These are phyloP conservation scores for Amylostereum areolatum DNA, from an alignment of 1,284 basidiomycete genomes.

Conservation along the genomic window DNA sequence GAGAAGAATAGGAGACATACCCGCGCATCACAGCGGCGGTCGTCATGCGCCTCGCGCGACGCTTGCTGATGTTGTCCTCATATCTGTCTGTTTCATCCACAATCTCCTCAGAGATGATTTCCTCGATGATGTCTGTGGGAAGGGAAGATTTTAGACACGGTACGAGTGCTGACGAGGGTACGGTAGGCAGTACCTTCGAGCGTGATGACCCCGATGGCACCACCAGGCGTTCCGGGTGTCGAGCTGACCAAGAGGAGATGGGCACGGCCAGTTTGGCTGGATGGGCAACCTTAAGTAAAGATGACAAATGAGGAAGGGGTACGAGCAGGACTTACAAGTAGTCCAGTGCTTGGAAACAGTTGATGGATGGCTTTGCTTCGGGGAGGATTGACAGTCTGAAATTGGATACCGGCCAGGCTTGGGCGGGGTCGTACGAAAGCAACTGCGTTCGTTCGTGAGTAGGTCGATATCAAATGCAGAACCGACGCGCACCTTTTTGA, in stretches of 20 bases:
- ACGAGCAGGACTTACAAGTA: constrained; percentile 58
- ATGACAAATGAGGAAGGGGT: neutral
- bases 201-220: constrained; percentile 79
- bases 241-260: constrained; percentile 86
- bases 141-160: neutral
- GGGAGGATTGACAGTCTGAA: constrained; percentile 83
- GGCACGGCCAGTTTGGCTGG: constrained; percentile 91
- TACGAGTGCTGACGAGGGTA: neutral
- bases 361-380: constrained; percentile 83
- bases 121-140: constrained; percentile 64
- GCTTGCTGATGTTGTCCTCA: constrained; percentile 79
- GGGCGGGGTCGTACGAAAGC: constrained; percentile 84
- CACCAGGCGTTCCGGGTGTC: constrained; percentile 76
- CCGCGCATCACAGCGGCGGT: constrained; percentile 79
- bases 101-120: constrained; percentile 86
- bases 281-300: neutral
- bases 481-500: constrained; percentile 60
- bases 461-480: neutral
- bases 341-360: constrained; percentile 80
- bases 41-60: constrained; percentile 61
- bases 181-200: constrained; percentile 52
- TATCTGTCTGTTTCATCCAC: constrained; percentile 89
- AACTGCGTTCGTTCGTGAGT: constrained; percentile 42
- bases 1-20: constrained; percentile 29
- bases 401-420: constrained; percentile 68